These are phyloP conservation scores for Austropuccinia psidii DNA, from an alignment of 1,284 basidiomycete species.

Conservation along the genomic window DNA sequence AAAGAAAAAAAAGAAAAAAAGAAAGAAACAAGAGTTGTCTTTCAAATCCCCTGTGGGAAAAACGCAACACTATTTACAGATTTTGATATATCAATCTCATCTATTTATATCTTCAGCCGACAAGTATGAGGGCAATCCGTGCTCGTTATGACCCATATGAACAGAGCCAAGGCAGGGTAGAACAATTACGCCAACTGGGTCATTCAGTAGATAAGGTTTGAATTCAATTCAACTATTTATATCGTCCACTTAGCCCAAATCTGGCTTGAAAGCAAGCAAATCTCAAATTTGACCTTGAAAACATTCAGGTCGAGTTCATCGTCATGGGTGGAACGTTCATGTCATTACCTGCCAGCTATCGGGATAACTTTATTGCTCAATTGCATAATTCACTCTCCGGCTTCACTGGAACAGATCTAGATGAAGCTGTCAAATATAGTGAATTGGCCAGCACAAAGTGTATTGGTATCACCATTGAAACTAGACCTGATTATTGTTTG, in stretches of 20 bases:
- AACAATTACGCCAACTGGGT: constrained; percentile 87
- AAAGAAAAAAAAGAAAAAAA: not conserved
- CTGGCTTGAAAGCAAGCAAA: too few species aligned
- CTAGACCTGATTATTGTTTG: constrained; percentile 94
- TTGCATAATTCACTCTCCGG: constrained; percentile 95
- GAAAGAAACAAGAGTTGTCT: not conserved
- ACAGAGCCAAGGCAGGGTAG: constrained; percentile 87
- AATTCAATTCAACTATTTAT: too few species aligned
- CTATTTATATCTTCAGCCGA: constrained; percentile 54
- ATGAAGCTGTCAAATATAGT: constrained; percentile 96
- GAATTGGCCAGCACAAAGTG: constrained; percentile 97
- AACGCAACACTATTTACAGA: not conserved
- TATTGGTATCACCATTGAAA: constrained; percentile 98
- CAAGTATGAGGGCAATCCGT: constrained; percentile 96
- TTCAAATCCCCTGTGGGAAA: too few species aligned
- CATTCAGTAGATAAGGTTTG: constrained; percentile 91
- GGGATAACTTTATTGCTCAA: constrained; percentile 86
- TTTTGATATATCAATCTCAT: not conserved
- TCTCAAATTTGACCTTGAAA: not conserved
- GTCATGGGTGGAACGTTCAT: constrained; percentile 99
- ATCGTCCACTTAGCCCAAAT: not conserved
- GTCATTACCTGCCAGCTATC: constrained; percentile 96
- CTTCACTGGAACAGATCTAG: constrained; percentile 83
- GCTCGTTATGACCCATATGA: constrained; percentile 98
- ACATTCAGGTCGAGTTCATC: constrained; percentile 80